These are phyloP conservation scores for Scheffersomyces amazonensis DNA, from an alignment of 805 yeast species.

Conservation along the genomic window DNA sequence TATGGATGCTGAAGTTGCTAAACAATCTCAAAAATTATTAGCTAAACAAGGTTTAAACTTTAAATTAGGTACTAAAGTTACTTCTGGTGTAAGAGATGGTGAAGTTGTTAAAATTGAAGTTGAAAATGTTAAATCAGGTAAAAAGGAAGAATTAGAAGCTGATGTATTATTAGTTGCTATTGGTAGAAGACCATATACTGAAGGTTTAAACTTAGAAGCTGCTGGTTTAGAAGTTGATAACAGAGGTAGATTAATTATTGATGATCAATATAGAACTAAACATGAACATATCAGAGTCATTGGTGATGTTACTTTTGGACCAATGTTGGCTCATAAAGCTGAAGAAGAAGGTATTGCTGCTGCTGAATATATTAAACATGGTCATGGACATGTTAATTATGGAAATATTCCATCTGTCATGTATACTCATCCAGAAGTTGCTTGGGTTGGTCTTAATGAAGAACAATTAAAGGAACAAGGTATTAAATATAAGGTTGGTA, in stretches of 20 bases:
- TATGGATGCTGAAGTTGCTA: constrained; percentile 95
- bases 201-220: constrained; percentile 84
- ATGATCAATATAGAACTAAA: constrained; percentile 89
- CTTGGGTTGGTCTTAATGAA: constrained; percentile 98
- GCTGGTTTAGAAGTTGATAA: constrained; percentile 89
- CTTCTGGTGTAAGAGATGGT: constrained; percentile 83
- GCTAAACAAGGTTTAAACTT: constrained; percentile 94
- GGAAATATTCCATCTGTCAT: constrained; percentile 97
- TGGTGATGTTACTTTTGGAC: constrained; percentile 98
- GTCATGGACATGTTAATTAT: constrained; percentile 98
- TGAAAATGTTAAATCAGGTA: constrained; percentile 86
- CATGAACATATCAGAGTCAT: constrained; percentile 91
- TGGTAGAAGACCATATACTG: constrained; percentile 97
- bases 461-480: constrained; percentile 92
- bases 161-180: constrained; percentile 95
- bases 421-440: constrained; percentile 99
- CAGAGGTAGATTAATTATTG: constrained; percentile 91
- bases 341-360: constrained; percentile 99
- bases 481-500: constrained; percentile 88
- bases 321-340: constrained; percentile 99
- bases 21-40: constrained; percentile 82
- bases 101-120: constrained; percentile 83
- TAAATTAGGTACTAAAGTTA: constrained; percentile 88
- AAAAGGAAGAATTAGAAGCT: constrained; percentile 74
- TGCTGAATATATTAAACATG: constrained; percentile 87